A percentile compares a stretch with the other conserved stretches of the same genome.
Conservation (phyloP, 1,284 basidiomycete genomes). For the Limonomyces culmigenus region DNA sequence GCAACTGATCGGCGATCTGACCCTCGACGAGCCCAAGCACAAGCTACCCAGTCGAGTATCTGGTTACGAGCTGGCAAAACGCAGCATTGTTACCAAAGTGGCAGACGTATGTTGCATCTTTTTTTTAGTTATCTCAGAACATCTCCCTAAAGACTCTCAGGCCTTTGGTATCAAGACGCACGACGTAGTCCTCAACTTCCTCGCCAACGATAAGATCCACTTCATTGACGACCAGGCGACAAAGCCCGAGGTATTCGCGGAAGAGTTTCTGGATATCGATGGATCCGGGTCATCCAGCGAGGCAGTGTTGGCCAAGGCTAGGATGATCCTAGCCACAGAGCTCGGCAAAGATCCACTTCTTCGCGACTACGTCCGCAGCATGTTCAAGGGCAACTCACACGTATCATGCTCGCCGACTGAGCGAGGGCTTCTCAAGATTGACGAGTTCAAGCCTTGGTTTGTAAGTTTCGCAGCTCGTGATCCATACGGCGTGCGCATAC, state of each 20-base stretch:
- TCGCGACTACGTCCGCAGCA: conserved; percentile 61
- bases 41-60: conserved; percentile 80
- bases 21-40: conserved; percentile 37
- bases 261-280: conserved; percentile 61
- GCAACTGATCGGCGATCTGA: conserved; percentile 54
- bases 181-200: conserved; percentile 70
- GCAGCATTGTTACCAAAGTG: conserved; percentile 57
- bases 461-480: conserved; percentile 29
- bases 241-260: conserved; percentile 55
- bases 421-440: conserved; percentile 79
- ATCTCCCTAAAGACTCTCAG: conserved; percentile 17
- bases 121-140: not conserved
- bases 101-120: conserved; percentile 37
- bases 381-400: conserved; percentile 66
- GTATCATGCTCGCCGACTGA: conserved; percentile 84
- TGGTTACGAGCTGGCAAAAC: conserved; percentile 74
- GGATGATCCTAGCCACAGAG: conserved; percentile 80
- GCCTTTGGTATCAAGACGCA: conserved; percentile 68
- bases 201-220: conserved; percentile 34
- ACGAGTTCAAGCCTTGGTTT: conserved; percentile 79
- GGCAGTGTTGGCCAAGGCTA: conserved; percentile 56
- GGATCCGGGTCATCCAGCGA: conserved; percentile 37
- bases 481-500: not conserved
- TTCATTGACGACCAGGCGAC: conserved; percentile 70
- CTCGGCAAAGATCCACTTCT: conserved; percentile 88